Percentiles rank a stretch among this genome's conserved stretches.
Evolutionary conservation across 2,329 filamentous ascomycete species (phyloP).

Genomic region (Fusarium euwallaceae): DNA sequence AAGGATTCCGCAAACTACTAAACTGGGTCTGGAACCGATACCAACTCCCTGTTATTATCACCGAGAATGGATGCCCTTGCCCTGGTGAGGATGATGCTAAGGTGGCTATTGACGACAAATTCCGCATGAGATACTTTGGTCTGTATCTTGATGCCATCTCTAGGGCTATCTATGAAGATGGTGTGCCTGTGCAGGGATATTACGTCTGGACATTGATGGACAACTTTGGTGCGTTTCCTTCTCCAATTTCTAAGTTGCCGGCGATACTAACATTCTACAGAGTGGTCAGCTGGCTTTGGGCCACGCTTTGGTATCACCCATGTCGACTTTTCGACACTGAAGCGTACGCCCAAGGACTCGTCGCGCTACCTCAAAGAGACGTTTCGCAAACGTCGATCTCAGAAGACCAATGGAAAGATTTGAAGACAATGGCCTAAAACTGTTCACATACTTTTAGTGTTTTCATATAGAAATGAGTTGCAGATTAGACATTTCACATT

Average conservation of each 20-base stretch:
- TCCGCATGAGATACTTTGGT: not conserved
- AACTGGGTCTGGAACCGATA: conserved; percentile 41
- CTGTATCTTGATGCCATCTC: not conserved
- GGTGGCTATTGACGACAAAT: not conserved
- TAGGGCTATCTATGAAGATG: not conserved
- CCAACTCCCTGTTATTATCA: not conserved
- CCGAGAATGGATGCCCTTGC: not conserved
- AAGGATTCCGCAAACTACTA: conserved; percentile 39
- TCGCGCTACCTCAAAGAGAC: conserved; percentile 27
- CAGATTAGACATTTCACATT: too few species aligned
- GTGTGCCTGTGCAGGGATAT: not conserved
- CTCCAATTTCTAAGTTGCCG: not conserved
- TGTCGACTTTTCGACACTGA: conserved; percentile 53
- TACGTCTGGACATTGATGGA: conserved; percentile 6
- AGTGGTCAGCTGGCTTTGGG: conserved; percentile 55
- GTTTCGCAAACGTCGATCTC: not conserved
- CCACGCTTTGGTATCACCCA: conserved; percentile 56
- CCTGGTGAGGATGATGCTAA: not conserved
- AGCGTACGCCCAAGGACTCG: conserved; percentile 55
- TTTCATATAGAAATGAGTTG: not conserved
- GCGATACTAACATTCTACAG: too few species aligned
- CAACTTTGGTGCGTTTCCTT: not conserved
- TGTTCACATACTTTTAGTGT: too few species aligned
- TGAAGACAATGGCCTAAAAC: not conserved
- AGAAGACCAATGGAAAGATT: not conserved